A percentile compares a stretch with the other conserved stretches of the same genome.
Evolutionary conservation across 257 asterid species (phyloP).

Genomic region (Nicotiana noctiflora): DNA sequence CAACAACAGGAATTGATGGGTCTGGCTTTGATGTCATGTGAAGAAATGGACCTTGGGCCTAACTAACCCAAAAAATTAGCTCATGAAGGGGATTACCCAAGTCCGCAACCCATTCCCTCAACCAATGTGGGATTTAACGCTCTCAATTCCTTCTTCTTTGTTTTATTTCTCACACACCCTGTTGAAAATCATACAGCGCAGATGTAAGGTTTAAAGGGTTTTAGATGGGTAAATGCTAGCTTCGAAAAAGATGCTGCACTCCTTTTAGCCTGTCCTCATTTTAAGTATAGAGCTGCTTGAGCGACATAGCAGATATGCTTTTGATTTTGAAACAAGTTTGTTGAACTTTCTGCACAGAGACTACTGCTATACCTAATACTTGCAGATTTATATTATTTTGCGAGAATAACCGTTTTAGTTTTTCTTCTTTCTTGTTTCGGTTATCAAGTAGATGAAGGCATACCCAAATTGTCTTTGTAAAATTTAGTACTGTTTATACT

Average conservation of each 20-base stretch:
- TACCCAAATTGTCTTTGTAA: neutral
- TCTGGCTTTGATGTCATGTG: too few species aligned
- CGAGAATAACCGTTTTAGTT: neutral
- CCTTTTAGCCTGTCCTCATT: neutral
- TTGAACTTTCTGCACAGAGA: constrained; percentile 1
- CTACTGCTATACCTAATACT: neutral
- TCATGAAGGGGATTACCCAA: too few species aligned
- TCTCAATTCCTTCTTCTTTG: too few species aligned
- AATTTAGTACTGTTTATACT: neutral
- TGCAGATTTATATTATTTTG: neutral
- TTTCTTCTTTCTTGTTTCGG: neutral
- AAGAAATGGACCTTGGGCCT: too few species aligned
- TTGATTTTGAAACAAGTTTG: constrained; percentile 1
- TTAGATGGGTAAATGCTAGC: neutral
- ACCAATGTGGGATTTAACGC: too few species aligned
- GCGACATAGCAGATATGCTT: neutral
- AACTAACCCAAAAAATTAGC: too few species aligned
- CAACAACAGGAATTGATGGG: too few species aligned
- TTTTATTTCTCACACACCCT: too few species aligned
- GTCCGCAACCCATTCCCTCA: too few species aligned
- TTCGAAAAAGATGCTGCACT: neutral
- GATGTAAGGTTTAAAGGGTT: neutral
- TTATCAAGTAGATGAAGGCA: constrained; percentile 1
- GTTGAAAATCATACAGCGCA: neutral
- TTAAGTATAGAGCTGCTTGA: neutral